Percentiles rank a stretch among this genome's conserved stretches.
phyloP scores from a whole-genome alignment of 2,329 filamentous ascomycete species.

The Alternaria sp. region DNA sequence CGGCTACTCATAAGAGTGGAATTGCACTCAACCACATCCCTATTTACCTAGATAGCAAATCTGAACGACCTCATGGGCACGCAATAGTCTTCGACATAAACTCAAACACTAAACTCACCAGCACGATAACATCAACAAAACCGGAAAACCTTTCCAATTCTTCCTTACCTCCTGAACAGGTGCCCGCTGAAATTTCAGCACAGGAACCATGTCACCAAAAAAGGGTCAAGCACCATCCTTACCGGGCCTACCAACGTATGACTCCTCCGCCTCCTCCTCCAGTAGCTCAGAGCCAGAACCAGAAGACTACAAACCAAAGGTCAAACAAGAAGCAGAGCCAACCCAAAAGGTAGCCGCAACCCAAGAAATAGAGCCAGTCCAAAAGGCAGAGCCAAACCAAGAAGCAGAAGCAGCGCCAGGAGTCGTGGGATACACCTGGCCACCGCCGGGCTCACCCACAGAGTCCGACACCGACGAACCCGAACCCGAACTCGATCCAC shows the following conservation, averaged over 20 bases:
- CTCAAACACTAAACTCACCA: too few species aligned
- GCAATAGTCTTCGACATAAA: too few species aligned
- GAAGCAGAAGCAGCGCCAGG: not conserved
- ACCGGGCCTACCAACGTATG: not conserved
- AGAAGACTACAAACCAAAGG: not conserved
- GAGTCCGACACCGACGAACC: not conserved
- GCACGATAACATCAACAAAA: too few species aligned
- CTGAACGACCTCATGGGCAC: not conserved
- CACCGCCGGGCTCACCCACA: not conserved
- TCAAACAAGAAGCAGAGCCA: not conserved
- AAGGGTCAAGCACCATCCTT: not conserved
- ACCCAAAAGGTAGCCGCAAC: not conserved
- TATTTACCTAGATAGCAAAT: not conserved
- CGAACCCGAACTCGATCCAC: not conserved
- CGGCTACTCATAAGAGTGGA: too few species aligned
- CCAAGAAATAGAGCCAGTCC: not conserved
- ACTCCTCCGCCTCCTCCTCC: not conserved
- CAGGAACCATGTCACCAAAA: not conserved
- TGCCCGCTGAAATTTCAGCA: not conserved
- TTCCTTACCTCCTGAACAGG: too few species aligned
- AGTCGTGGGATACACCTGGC: not conserved
- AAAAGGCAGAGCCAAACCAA: not conserved
- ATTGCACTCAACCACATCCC: not conserved
- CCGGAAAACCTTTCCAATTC: too few species aligned
- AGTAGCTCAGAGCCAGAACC: not conserved